A percentile compares a stretch with the other conserved stretches of the same genome.
Evolutionary conservation across 169 alveolate genomes (phyloP).

Genomic region (Plasmodium vivax): DNA sequence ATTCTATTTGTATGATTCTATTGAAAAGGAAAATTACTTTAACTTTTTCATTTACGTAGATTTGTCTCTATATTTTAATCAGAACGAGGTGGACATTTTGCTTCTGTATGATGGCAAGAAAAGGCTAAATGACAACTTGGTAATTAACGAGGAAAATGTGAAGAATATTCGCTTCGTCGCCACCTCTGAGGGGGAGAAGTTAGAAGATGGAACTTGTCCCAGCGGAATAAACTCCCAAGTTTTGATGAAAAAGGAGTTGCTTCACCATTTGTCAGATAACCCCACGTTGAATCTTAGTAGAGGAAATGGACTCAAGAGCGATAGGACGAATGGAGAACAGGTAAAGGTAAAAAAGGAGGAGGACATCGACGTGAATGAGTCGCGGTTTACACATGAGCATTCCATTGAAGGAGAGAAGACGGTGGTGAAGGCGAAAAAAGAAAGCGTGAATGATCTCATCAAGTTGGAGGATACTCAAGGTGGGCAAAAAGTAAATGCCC

Average conservation of each 20-base stretch:
- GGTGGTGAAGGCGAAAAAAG: background rate
- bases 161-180: conserved; percentile 43
- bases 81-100: conserved; percentile 30
- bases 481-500: background rate
- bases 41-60: conserved; percentile 42
- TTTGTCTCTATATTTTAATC: conserved; percentile 60
- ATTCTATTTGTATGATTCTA: conserved; percentile 49
- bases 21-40: conserved; percentile 48
- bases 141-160: conserved; percentile 36
- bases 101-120: conserved; percentile 11
- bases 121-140: conserved; percentile 10
- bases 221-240: background rate
- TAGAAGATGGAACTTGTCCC: background rate
- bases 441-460: background rate
- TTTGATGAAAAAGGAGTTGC: conserved; percentile 4
- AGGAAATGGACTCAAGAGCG: background rate
- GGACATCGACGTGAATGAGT: background rate
- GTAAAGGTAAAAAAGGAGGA: background rate
- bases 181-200: background rate
- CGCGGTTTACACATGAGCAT: background rate
- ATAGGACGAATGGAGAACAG: background rate
- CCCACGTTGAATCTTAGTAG: background rate
- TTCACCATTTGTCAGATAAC: background rate
- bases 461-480: background rate
- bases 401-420: background rate